Percentiles rank a stretch among this genome's conserved stretches.
These are phyloP conservation scores for Carex littledalei DNA, from an alignment of 176 grass and related monocot genomes.

Conservation along the genomic window DNA sequence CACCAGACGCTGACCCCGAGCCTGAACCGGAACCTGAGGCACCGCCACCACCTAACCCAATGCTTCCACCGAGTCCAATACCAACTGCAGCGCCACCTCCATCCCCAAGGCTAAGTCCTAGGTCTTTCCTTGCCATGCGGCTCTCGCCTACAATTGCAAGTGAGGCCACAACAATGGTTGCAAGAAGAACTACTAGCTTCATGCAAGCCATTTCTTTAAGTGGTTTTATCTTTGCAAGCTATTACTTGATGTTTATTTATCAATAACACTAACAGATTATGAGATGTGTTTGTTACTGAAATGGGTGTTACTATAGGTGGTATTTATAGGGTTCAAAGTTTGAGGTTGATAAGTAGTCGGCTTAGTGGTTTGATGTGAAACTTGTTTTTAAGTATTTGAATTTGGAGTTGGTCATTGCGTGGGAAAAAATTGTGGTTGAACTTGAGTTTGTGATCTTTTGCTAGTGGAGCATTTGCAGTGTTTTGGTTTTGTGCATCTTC, in stretches of 20 bases:
- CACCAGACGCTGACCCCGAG: not conserved
- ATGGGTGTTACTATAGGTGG: not conserved
- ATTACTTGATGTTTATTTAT: not conserved
- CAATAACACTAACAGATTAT: not conserved
- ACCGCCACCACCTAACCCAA: conserved; percentile 21
- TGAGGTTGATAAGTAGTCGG: not conserved
- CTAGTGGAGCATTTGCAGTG: conserved; percentile 18
- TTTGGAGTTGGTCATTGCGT: conserved; percentile 10
- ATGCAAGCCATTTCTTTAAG: conserved; percentile 22
- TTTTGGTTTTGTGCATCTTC: not conserved
- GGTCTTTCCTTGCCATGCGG: conserved; percentile 46
- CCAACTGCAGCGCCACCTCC: conserved; percentile 33
- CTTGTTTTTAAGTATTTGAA: conserved; percentile 5
- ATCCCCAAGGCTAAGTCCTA: conserved; percentile 43
- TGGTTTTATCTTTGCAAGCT: not conserved
- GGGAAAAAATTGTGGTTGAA: conserved; percentile 11
- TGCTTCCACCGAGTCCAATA: conserved; percentile 33
- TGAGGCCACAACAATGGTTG: conserved; percentile 3
- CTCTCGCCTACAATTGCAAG: conserved; percentile 20
- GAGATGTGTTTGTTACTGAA: not conserved
- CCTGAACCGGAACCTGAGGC: not conserved
- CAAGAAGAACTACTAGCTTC: conserved; percentile 23
- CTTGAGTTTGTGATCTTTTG: not conserved
- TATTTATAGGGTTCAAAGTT: conserved; percentile 35
- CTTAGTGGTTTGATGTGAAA: not conserved